A percentile compares a stretch with the other conserved stretches of the same genome.
These are phyloP conservation scores for Wickerhamiella infanticola DNA, from an alignment of 1,139 yeast genomes.

Conservation along the genomic window DNA sequence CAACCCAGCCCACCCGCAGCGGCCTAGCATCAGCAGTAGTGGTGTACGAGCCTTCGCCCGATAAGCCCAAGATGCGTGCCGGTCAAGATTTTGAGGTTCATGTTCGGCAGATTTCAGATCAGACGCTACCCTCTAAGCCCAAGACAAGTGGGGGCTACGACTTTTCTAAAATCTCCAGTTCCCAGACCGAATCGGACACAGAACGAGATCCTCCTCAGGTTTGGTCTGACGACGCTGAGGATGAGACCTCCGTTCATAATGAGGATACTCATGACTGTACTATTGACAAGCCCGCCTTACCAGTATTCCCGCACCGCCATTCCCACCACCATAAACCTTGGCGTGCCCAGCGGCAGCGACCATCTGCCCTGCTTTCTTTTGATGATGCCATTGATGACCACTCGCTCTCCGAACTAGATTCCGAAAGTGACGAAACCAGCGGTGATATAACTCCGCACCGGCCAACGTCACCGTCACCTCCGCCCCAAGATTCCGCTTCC, in stretches of 20 bases:
- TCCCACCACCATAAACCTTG: neutral
- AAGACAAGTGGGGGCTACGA: neutral
- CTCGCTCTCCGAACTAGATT: neutral
- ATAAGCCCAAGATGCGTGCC: conserved; percentile 3
- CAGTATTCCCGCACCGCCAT: neutral
- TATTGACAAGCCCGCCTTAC: neutral
- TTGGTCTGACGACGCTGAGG: neutral
- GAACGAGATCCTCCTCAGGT: neutral
- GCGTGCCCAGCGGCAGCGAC: neutral
- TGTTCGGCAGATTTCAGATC: neutral
- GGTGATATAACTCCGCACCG: neutral
- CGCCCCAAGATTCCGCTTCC: neutral
- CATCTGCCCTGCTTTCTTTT: neutral
- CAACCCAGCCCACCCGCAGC: neutral
- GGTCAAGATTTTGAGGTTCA: conserved; percentile 2
- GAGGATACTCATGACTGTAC: neutral
- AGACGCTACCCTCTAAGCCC: neutral
- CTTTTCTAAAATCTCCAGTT: neutral
- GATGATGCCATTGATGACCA: neutral
- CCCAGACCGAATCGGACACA: neutral
- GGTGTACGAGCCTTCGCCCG: neutral
- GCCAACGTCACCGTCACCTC: neutral
- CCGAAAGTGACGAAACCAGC: neutral
- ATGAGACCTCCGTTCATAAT: neutral
- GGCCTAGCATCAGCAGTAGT: neutral